These are phyloP conservation scores for Microbotryum scabiosae DNA, from an alignment of 1,284 basidiomycete species.

Conservation along the genomic window DNA sequence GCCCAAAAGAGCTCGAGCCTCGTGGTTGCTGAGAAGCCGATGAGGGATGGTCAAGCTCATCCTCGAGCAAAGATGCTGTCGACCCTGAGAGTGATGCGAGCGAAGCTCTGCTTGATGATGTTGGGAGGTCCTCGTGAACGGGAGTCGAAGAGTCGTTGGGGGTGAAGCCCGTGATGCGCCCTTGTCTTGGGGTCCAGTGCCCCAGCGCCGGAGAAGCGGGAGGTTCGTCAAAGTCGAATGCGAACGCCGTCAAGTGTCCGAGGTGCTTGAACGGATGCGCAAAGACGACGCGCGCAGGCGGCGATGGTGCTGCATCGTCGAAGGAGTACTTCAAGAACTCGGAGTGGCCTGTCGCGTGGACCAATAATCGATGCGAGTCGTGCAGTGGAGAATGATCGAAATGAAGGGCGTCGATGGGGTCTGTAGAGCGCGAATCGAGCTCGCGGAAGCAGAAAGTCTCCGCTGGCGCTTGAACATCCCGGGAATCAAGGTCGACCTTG, in stretches of 20 bases:
- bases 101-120: background rate
- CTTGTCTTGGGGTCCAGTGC: background rate
- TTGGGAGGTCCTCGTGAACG: background rate
- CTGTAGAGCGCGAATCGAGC: background rate
- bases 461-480: background rate
- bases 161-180: background rate
- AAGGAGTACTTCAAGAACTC: conserved; percentile 11
- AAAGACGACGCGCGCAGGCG: background rate
- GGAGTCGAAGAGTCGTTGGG: background rate
- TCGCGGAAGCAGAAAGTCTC: conserved; percentile 1
- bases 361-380: conserved; percentile 1
- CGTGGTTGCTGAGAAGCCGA: background rate
- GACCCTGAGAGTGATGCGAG: background rate
- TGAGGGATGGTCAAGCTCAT: background rate
- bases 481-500: background rate
- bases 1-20: conserved; percentile 15
- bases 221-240: conserved; percentile 22
- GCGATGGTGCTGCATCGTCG: background rate
- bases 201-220: background rate
- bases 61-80: background rate
- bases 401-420: background rate
- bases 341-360: background rate
- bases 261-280: conserved; percentile 14
- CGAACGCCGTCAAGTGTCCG: conserved; percentile 16
- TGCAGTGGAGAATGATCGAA: too few species aligned